Evolutionary conservation across 257 asterid species (phyloP), one percentile per base, ranked within the genome.

Genomic region (Gentiana straminea): DNA sequence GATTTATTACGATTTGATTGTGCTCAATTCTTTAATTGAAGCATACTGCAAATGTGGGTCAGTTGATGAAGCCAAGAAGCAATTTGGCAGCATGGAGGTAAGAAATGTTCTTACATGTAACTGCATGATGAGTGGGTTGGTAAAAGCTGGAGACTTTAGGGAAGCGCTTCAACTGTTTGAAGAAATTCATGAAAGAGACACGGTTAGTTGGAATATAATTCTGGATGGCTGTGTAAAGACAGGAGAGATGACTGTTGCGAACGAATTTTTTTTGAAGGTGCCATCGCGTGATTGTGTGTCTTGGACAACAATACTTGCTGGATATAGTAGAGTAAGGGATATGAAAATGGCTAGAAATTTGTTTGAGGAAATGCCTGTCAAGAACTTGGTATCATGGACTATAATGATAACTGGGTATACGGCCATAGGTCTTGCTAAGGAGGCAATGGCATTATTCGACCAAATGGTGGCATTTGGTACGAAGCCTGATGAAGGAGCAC

Each of bases 311-410:
- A 68, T 89, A 70, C 67, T 84, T 12, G 75, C 73, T 2, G 95
- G 97, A 35, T 86, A 68, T 63, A 76, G 84, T 9, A 86, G 69
- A 70, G 58, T 48, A 13, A 92, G 93, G 32, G 89, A 89, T 58
- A 46, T 86, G 71, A 86, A 83, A 63, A 78, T 72, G 92, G 94
- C 97, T 55, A 75, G 78, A 61, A 60, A 64, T 57, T 38, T 86
- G 62, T 89, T 86, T 55, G 95, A 89, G 51, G 69, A 70, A 41
- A 89, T 83, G 94, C 95, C 97, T 53, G 80, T 38, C 34, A 89
- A 89, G 81, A 89, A 81, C 64, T 65, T 77, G 77, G 80, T 86
- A 12, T 48, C 95, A 0, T 89, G 93, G 95, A 83, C 93, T 0
- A 89, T 83, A 51, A 77, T 89, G 63, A 70, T 89, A 63, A 71